A percentile compares a stretch with the other conserved stretches of the same genome.
phyloP scores from a whole-genome alignment of 768 basidiomycete genomes.

The Leccinum disarticulatum region DNA sequence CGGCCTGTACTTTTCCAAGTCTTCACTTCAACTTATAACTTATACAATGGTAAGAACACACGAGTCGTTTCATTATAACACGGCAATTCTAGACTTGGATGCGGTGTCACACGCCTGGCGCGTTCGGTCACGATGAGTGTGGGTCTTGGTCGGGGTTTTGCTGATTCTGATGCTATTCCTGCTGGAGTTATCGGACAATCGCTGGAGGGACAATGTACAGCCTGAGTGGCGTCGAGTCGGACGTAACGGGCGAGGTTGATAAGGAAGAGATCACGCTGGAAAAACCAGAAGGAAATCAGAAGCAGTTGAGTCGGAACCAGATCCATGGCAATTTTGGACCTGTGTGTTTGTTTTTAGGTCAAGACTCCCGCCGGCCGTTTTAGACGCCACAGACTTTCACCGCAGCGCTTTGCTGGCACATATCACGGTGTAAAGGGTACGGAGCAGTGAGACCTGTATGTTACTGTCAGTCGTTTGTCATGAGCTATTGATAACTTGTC shows the following conservation, averaged over 20 bases:
- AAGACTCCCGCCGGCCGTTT: too few species aligned
- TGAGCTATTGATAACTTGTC: background rate
- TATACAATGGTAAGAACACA: too few species aligned
- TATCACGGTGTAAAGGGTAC: background rate
- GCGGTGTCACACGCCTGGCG: slow-evolving; percentile 60
- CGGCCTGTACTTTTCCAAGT: too few species aligned
- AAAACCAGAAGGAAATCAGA: too few species aligned
- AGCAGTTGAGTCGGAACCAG: too few species aligned
- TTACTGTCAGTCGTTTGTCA: background rate
- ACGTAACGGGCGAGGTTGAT: slow-evolving; percentile 18
- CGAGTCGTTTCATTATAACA: too few species aligned
- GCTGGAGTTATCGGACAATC: slow-evolving; percentile 50
- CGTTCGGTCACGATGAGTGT: slow-evolving; percentile 58
- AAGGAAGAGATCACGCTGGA: background rate
- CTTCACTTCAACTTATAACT: too few species aligned
- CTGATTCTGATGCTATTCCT: slow-evolving; percentile 49
- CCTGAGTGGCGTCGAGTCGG: slow-evolving; percentile 29
- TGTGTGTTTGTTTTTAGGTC: too few species aligned
- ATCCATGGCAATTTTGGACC: background rate
- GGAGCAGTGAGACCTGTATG: background rate
- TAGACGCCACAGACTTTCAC: too few species aligned
- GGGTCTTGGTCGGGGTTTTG: slow-evolving; percentile 47
- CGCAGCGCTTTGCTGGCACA: too few species aligned
- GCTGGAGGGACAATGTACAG: background rate
- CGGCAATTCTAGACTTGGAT: background rate